Evolutionary conservation across 2,329 filamentous ascomycete species (phyloP).

Genomic region (Botryotinia narcissicola): DNA sequence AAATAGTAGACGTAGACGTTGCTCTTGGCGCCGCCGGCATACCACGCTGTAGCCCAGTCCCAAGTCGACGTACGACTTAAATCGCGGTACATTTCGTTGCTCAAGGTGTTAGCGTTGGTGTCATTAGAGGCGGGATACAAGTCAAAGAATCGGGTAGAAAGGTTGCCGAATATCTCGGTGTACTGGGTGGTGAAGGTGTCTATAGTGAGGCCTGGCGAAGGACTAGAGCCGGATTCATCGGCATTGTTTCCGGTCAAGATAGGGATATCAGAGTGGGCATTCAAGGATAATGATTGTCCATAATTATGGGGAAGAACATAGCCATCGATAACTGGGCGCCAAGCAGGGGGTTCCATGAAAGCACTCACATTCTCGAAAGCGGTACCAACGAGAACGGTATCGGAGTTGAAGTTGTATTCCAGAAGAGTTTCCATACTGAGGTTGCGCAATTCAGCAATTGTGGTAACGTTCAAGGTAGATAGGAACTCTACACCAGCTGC

Average conservation of each 20-base stretch:
- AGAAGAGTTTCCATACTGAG: neutral
- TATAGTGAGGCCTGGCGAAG: neutral
- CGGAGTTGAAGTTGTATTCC: neutral
- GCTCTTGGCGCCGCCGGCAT: too few relatives aligned
- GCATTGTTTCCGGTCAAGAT: neutral
- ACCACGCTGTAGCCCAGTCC: too few relatives aligned
- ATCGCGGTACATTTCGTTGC: too few relatives aligned
- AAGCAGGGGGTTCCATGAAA: neutral
- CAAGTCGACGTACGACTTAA: too few relatives aligned
- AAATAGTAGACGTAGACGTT: too few relatives aligned
- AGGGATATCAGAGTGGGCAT: neutral
- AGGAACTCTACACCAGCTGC: neutral
- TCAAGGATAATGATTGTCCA: neutral
- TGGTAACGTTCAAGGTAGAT: neutral
- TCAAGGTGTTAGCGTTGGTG: neutral
- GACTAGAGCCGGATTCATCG: neutral
- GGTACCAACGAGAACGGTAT: neutral
- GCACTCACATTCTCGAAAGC: neutral
- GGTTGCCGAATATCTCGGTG: neutral
- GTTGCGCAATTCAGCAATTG: neutral
- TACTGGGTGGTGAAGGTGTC: neutral
- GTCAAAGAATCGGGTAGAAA: neutral
- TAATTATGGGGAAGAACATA: neutral
- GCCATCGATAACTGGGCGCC: neutral
- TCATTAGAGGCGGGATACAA: neutral